Conservation (phyloP, 108 stramenopile species). For the Fistulifera solaris region DNA sequence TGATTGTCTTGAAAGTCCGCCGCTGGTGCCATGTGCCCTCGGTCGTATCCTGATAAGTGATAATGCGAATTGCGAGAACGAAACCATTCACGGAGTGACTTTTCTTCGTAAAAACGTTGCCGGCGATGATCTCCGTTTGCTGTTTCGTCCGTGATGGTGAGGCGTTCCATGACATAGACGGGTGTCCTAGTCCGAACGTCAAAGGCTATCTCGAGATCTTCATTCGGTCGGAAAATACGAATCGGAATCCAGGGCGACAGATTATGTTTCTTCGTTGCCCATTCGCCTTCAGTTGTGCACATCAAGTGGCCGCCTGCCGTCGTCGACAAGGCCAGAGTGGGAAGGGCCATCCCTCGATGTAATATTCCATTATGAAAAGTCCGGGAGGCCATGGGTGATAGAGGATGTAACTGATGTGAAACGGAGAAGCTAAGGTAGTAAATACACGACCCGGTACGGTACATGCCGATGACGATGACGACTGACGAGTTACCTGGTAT, state of each 20-base stretch:
- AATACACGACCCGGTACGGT: no score
- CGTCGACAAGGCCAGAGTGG: no score
- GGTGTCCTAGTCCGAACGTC: conserved; percentile 63
- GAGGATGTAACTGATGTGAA: no score
- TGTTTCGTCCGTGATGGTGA: conserved; percentile 1
- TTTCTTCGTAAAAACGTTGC: conserved; percentile 54
- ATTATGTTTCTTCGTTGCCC: not conserved
- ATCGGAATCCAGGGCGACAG: conserved; percentile 39
- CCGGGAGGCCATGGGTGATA: no score
- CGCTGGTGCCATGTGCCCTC: conserved; percentile 76
- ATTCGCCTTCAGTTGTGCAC: no score
- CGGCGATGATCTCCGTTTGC: conserved; percentile 19
- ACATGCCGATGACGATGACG: no score
- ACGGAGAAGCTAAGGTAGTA: no score
- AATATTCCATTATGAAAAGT: no score
- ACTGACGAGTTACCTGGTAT: no score
- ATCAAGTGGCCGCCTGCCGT: no score
- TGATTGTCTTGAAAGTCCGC: conserved; percentile 41
- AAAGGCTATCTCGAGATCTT: conserved; percentile 66
- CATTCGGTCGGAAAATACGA: conserved; percentile 49
- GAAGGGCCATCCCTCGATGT: no score
- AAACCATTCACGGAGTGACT: conserved; percentile 26
- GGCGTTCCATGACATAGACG: conserved; percentile 59
- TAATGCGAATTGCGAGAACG: conserved; percentile 60
- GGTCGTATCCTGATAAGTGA: conserved; percentile 63